Conservation (phyloP, 768 basidiomycete species). For the Suillus cothurnatus region DNA sequence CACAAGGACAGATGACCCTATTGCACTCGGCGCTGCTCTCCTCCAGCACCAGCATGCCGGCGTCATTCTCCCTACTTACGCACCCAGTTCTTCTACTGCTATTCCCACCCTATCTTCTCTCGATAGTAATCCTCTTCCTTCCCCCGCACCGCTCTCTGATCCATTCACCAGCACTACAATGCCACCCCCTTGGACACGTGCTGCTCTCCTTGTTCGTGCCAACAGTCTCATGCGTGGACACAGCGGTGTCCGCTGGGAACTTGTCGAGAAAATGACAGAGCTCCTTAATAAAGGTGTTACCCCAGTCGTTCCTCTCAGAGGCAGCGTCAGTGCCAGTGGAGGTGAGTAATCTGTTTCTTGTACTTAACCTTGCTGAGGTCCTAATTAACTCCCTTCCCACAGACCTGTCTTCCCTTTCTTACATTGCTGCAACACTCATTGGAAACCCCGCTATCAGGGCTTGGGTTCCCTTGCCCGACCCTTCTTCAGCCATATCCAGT, state of each 20-base stretch:
- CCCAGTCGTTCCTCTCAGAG: conserved; percentile 80
- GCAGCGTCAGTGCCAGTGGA: conserved; percentile 83
- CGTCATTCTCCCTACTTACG: conserved; percentile 60
- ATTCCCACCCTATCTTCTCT: neutral
- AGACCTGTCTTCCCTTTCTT: conserved; percentile 82
- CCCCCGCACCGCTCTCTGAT: conserved; percentile 65
- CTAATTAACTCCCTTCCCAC: conserved; percentile 12
- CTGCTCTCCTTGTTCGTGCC: conserved; percentile 84
- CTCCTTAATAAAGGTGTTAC: conserved; percentile 74
- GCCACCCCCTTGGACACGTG: conserved; percentile 89
- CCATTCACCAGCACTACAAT: conserved; percentile 69
- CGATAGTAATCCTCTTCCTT: neutral
- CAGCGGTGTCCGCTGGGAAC: conserved; percentile 80
- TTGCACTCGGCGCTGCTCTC: conserved; percentile 78
- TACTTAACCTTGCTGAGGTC: conserved; percentile 12
- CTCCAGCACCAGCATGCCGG: conserved; percentile 83
- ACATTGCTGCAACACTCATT: conserved; percentile 78
- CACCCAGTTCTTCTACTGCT: conserved; percentile 13
- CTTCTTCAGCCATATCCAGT: conserved; percentile 9
- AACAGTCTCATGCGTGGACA: conserved; percentile 90
- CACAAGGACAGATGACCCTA: conserved; percentile 75
- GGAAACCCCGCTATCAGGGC: conserved; percentile 82
- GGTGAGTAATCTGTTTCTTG: conserved; percentile 42
- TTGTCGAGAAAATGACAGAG: conserved; percentile 77
- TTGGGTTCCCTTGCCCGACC: conserved; percentile 45